Conservation (phyloP, 163 green algal species). For the Trebouxiophyceae sp. region DNA sequence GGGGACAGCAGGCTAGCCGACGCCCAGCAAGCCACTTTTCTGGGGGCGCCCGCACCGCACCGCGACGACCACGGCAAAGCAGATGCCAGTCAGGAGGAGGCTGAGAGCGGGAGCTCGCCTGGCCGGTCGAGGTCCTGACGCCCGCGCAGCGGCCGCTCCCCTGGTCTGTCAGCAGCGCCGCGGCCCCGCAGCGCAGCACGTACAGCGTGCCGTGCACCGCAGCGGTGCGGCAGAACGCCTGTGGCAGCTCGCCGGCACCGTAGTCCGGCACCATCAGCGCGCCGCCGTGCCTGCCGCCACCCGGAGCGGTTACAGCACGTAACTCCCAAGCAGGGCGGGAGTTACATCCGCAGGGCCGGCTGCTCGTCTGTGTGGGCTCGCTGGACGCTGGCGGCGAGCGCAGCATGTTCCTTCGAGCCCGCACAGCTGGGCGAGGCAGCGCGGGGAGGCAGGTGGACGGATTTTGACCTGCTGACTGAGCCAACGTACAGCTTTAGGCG, state of each 20-base stretch:
- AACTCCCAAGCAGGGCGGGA: neutral
- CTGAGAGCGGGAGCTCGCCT: too few species aligned
- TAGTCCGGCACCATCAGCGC: constrained; percentile 42
- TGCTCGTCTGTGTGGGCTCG: neutral
- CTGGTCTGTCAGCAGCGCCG: constrained; percentile 12
- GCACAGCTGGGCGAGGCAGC: too few species aligned
- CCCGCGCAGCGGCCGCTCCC: constrained; percentile 10
- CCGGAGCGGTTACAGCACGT: neutral
- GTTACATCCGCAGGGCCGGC: neutral
- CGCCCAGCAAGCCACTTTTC: too few species aligned
- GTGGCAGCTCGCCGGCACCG: constrained; percentile 41
- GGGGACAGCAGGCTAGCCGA: too few species aligned
- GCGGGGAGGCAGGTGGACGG: too few species aligned
- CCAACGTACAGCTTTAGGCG: too few species aligned
- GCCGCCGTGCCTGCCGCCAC: neutral
- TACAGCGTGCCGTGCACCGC: constrained; percentile 45
- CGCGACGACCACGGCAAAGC: too few species aligned
- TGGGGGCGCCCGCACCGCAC: too few species aligned
- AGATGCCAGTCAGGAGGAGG: too few species aligned
- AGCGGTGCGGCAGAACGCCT: constrained; percentile 38
- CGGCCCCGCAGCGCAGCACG: constrained; percentile 30
- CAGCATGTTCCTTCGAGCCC: too few species aligned
- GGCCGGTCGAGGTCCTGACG: constrained; percentile 11
- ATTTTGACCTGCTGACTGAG: too few species aligned
- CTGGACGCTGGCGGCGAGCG: too few species aligned